These are phyloP conservation scores for Pseudopithomyces maydicus DNA, from an alignment of 2,329 filamentous ascomycete species.

Conservation along the genomic window DNA sequence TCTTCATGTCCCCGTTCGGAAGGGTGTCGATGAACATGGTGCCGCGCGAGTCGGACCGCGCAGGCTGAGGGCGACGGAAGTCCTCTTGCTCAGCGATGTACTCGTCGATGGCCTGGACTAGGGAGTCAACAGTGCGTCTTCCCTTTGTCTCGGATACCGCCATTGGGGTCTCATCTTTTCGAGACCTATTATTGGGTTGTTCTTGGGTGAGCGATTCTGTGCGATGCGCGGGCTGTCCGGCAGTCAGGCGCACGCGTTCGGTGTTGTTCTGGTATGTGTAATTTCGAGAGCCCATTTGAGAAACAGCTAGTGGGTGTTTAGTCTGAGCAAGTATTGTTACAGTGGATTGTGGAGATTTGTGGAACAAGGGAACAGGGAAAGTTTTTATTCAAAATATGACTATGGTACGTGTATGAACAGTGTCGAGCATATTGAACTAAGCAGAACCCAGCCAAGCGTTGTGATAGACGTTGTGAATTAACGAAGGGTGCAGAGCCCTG, in stretches of 20 bases:
- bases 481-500: not conserved
- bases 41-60: not conserved
- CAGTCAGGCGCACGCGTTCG: not conserved
- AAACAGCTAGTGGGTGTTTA: not conserved
- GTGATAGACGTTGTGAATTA: not conserved
- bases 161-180: not conserved
- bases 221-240: not conserved
- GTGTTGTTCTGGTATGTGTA: not conserved
- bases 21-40: conserved; percentile 23
- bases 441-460: not conserved
- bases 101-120: conserved; percentile 24
- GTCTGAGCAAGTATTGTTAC: not conserved
- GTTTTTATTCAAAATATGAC: not conserved
- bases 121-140: conserved; percentile 10
- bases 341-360: not conserved
- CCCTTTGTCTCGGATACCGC: not conserved
- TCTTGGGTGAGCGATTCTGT: not conserved
- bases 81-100: conserved; percentile 20
- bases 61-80: not conserved
- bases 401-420: not conserved
- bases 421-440: not conserved
- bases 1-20: conserved; percentile 1
- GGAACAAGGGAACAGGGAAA: not conserved
- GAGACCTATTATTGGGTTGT: not conserved
- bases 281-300: not conserved